A percentile compares a stretch with the other conserved stretches of the same genome.
Evolutionary conservation across 805 yeast species (phyloP).

Genomic region (Wickerhamiella hasegawae): DNA sequence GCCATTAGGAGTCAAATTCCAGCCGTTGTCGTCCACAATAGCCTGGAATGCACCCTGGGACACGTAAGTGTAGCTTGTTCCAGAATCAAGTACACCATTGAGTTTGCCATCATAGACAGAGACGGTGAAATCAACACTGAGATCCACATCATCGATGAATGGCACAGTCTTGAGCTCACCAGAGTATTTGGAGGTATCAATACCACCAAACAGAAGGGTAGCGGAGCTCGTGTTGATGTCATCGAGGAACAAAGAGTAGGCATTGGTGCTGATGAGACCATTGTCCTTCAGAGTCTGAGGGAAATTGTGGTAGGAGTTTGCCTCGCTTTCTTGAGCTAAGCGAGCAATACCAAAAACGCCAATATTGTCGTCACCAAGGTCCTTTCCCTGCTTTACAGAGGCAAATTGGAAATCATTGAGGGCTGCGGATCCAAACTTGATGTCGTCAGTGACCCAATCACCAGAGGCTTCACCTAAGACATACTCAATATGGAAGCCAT

Average conservation of each 20-base stretch:
- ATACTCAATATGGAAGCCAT: conserved; percentile 4
- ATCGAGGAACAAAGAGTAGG: conserved; percentile 32
- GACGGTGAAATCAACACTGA: conserved; percentile 2
- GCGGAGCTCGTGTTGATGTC: conserved; percentile 19
- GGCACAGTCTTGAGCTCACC: conserved; percentile 23
- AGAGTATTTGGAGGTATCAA: conserved; percentile 26
- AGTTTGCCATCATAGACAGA: conserved; percentile 2
- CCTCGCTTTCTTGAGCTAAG: conserved; percentile 19
- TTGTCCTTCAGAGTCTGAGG: conserved; percentile 21
- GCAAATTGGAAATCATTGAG: conserved; percentile 48
- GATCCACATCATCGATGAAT: conserved; percentile 4
- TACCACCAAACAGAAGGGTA: conserved; percentile 27
- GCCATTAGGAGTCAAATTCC: neutral
- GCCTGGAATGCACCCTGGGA: conserved; percentile 17
- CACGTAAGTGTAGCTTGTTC: conserved; percentile 32
- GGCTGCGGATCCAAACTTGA: conserved; percentile 32
- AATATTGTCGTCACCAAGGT: conserved; percentile 29
- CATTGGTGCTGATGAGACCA: conserved; percentile 26
- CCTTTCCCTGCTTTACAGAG: conserved; percentile 45
- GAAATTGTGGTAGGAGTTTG: conserved; percentile 15
- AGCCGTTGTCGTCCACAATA: neutral
- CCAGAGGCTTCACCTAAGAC: conserved; percentile 27
- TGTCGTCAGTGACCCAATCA: conserved; percentile 42
- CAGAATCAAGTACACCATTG: conserved; percentile 30
- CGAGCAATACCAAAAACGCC: conserved; percentile 22